These are phyloP conservation scores for Leccinellum luteum DNA, from an alignment of 768 basidiomycete genomes.

Conservation along the genomic window DNA sequence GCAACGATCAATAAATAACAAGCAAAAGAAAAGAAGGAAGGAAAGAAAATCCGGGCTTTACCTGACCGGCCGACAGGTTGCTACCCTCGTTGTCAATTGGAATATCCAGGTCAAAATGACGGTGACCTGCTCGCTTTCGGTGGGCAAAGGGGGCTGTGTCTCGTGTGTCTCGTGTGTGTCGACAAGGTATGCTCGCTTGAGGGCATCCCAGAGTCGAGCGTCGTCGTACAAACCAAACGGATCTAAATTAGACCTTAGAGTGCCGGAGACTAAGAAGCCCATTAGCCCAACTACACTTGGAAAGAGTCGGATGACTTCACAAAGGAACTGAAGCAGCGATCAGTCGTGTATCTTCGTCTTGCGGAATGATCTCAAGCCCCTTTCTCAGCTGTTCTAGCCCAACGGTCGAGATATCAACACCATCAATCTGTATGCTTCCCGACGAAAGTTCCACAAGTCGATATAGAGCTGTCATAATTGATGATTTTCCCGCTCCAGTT, in stretches of 20 bases:
- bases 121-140: conserved; percentile 38
- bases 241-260: conserved; percentile 83
- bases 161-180: conserved; percentile 44
- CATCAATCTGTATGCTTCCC: conserved; percentile 81
- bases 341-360: conserved; percentile 43
- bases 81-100: conserved; percentile 82
- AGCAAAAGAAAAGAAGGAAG: background rate
- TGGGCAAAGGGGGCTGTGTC: conserved; percentile 16
- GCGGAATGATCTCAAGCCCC: conserved; percentile 76
- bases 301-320: conserved; percentile 22
- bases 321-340: conserved; percentile 33
- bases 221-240: conserved; percentile 84
- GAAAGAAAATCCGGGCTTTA: background rate
- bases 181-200: conserved; percentile 80
- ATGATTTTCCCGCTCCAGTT: conserved; percentile 90
- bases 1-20: conserved; percentile 34
- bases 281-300: conserved; percentile 6
- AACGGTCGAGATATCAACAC: conserved; percentile 79
- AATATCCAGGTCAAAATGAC: conserved; percentile 79
- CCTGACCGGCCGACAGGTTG: conserved; percentile 71
- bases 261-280: conserved; percentile 59
- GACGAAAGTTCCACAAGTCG: conserved; percentile 77
- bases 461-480: conserved; percentile 86
- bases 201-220: conserved; percentile 82
- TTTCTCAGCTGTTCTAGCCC: conserved; percentile 73